A percentile compares a stretch with the other conserved stretches of the same genome.
Conservation (phyloP, 1,284 basidiomycete genomes). For the Butyriboletus appendiculatus region DNA sequence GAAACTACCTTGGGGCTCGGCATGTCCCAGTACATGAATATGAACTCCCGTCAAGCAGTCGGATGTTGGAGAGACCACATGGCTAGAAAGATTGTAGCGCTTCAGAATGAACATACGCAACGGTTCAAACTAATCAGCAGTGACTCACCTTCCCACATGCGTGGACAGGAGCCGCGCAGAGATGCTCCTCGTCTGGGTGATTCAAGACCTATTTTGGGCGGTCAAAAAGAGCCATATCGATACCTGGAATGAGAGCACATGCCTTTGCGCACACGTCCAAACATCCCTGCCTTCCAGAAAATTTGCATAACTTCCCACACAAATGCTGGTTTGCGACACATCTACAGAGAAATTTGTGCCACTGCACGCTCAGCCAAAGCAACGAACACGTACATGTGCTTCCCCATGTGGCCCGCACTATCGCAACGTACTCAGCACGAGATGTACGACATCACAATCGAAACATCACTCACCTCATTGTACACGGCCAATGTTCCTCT, state of each 20-base stretch:
- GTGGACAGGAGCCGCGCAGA: slow-evolving; percentile 54
- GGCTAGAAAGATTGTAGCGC: slow-evolving; percentile 37
- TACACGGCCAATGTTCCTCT: slow-evolving; percentile 38
- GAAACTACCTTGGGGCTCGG: slow-evolving; percentile 41
- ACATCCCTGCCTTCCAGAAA: slow-evolving; percentile 49
- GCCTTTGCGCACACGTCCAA: slow-evolving; percentile 52
- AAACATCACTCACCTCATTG: slow-evolving; percentile 42
- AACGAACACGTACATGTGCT: slow-evolving; percentile 46
- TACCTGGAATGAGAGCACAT: not conserved
- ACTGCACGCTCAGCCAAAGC: accelerated
- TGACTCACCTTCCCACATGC: slow-evolving; percentile 52
- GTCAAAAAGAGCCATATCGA: not conserved
- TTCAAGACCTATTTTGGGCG: slow-evolving; percentile 36
- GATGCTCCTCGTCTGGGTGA: slow-evolving; percentile 48
- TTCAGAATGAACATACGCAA: not conserved
- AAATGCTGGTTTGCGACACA: slow-evolving; percentile 51
- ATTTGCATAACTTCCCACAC: slow-evolving; percentile 49
- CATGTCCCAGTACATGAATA: slow-evolving; percentile 49
- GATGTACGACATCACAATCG: not conserved
- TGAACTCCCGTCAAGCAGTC: slow-evolving; percentile 30
- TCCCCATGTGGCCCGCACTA: slow-evolving; percentile 58
- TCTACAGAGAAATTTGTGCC: slow-evolving; percentile 29
- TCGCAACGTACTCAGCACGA: not conserved
- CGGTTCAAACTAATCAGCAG: not conserved
- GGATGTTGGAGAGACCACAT: slow-evolving; percentile 44